These are phyloP conservation scores for Flaveria sonorensis DNA, from an alignment of 129 eudicot species.

Conservation along the genomic window DNA sequence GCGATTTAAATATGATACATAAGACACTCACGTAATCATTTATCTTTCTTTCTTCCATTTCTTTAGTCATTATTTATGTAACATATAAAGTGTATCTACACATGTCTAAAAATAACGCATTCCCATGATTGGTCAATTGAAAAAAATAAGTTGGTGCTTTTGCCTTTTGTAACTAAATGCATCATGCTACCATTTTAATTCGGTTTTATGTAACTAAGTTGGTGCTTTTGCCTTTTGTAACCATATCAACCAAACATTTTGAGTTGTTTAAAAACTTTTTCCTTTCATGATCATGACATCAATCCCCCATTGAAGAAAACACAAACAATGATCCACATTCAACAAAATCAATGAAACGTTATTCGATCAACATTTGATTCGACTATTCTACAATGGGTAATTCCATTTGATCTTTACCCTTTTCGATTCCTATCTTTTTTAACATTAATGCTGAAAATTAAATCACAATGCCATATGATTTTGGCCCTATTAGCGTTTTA, in stretches of 20 bases:
- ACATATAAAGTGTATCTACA: too few relatives aligned
- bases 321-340: background rate
- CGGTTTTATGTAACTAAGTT: background rate
- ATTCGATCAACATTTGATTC: conserved; percentile 29
- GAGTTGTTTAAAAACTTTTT: conserved; percentile 8
- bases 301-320: conserved; percentile 18
- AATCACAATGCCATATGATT: conserved; percentile 15
- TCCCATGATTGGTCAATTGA: too few relatives aligned
- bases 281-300: conserved; percentile 25
- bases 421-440: background rate
- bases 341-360: conserved; percentile 24
- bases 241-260: background rate
- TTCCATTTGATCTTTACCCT: conserved; percentile 4
- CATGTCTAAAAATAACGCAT: too few relatives aligned
- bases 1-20: too few relatives aligned
- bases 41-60: too few relatives aligned
- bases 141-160: too few relatives aligned
- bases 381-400: conserved; percentile 34
- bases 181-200: background rate
- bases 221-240: background rate
- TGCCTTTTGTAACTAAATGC: too few relatives aligned
- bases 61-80: too few relatives aligned
- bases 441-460: background rate
- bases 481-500: too few relatives aligned
- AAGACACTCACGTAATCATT: too few relatives aligned